Percentiles rank a stretch among this genome's conserved stretches.
phyloP scores from a whole-genome alignment of 768 basidiomycete species.

The Leccinum longicurvipes region DNA sequence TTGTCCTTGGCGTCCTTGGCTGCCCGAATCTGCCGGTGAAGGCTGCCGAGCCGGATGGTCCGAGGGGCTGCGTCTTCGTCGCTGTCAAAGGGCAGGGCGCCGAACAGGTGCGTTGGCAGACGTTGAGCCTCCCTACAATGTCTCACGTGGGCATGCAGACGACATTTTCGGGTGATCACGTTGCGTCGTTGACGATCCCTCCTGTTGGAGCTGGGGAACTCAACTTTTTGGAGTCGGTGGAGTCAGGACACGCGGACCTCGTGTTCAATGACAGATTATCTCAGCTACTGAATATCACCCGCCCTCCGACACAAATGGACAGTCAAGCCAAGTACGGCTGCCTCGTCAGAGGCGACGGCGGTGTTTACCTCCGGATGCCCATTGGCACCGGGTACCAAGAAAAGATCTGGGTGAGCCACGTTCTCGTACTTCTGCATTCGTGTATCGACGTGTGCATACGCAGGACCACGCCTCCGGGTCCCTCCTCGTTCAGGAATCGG shows the following conservation, averaged over 20 bases:
- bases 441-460: background rate
- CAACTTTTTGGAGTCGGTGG: constrained; percentile 87
- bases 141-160: constrained; percentile 35
- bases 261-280: constrained; percentile 77
- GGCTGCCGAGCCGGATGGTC: constrained; percentile 48
- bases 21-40: constrained; percentile 86
- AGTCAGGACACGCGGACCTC: constrained; percentile 89
- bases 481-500: constrained; percentile 83
- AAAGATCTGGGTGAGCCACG: constrained; percentile 87
- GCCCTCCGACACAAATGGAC: constrained; percentile 80
- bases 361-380: constrained; percentile 78
- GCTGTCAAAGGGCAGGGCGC: constrained; percentile 87
- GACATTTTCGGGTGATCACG: constrained; percentile 48
- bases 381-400: constrained; percentile 77
- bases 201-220: constrained; percentile 42
- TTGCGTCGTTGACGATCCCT: constrained; percentile 49
- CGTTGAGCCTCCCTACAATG: background rate
- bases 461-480: constrained; percentile 91
- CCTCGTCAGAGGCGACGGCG: constrained; percentile 83
- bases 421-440: too few species aligned
- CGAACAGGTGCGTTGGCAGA: constrained; percentile 48
- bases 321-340: constrained; percentile 94
- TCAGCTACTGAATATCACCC: constrained; percentile 58
- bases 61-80: constrained; percentile 78
- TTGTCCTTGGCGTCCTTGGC: constrained; percentile 83